Conservation (phyloP, 1,139 yeast genomes). For the Taphrina pruni region DNA sequence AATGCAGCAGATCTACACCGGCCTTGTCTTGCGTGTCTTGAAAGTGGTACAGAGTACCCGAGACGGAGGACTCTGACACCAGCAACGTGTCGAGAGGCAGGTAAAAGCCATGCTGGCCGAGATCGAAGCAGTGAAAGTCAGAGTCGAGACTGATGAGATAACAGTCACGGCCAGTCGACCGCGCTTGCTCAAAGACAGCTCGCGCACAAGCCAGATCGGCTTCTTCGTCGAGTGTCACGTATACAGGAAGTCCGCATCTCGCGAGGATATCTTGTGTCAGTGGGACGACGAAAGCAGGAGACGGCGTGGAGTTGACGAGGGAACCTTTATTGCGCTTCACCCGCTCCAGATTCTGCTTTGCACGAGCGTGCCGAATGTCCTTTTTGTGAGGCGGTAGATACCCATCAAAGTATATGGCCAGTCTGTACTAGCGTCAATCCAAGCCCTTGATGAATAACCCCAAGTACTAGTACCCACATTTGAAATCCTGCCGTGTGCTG, state of each 20-base stretch:
- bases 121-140: slow-evolving; percentile 28
- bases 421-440: background rate
- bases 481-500: background rate
- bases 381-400: slow-evolving; percentile 15
- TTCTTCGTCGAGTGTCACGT: slow-evolving; percentile 10
- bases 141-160: slow-evolving; percentile 29
- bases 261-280: slow-evolving; percentile 14
- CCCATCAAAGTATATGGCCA: slow-evolving; percentile 16
- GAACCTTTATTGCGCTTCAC: slow-evolving; percentile 17
- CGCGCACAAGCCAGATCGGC: slow-evolving; percentile 26
- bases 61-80: slow-evolving; percentile 14
- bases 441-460: background rate
- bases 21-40: background rate
- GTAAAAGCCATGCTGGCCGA: slow-evolving; percentile 21
- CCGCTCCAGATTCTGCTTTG: background rate
- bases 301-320: slow-evolving; percentile 8
- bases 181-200: background rate
- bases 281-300: slow-evolving; percentile 17
- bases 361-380: slow-evolving; percentile 10
- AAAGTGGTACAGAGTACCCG: slow-evolving; percentile 7
- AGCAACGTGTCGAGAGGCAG: slow-evolving; percentile 15
- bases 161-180: background rate
- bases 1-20: slow-evolving; percentile 6
- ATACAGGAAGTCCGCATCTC: slow-evolving; percentile 4
- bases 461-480: background rate